Conservation (phyloP, 2,329 filamentous ascomycete genomes). For the Mycosphaerella sp. region DNA sequence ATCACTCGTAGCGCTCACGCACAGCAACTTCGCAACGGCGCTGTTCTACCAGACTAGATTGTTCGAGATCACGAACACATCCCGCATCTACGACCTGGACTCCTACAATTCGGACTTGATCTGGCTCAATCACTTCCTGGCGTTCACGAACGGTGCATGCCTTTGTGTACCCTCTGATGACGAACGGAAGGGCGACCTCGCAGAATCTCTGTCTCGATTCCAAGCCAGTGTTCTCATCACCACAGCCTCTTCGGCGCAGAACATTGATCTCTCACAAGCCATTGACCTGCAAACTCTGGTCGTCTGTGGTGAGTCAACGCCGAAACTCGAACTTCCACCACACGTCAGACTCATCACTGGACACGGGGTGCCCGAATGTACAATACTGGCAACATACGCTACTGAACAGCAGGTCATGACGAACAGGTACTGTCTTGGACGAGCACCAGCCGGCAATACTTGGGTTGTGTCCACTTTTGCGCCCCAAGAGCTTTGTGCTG, state of each 20-base stretch:
- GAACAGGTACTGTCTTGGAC: constrained; percentile 32
- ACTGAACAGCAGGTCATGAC: neutral
- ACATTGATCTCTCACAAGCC: constrained; percentile 24
- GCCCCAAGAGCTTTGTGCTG: constrained; percentile 30
- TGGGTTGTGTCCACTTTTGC: constrained; percentile 32
- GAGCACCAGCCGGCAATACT: constrained; percentile 5
- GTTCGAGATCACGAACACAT: constrained; percentile 2
- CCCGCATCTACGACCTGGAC: constrained; percentile 23
- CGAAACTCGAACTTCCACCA: constrained; percentile 36
- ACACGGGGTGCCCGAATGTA: constrained; percentile 40
- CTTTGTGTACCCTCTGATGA: constrained; percentile 30
- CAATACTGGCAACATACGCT: constrained; percentile 4
- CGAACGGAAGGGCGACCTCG: constrained; percentile 49
- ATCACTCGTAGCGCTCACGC: constrained; percentile 5
- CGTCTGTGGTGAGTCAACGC: constrained; percentile 37
- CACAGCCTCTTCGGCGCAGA: constrained; percentile 48
- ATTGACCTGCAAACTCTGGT: constrained; percentile 6
- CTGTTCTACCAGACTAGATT: constrained; percentile 1
- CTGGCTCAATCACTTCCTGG: constrained; percentile 21
- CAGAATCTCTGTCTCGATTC: constrained; percentile 33
- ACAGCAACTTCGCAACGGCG: constrained; percentile 8
- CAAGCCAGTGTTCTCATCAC: constrained; percentile 47
- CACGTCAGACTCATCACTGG: constrained; percentile 37
- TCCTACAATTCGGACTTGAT: constrained; percentile 25
- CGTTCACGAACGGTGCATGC: constrained; percentile 16